These are phyloP conservation scores for Pichia sp. DNA, from an alignment of 1,139 yeast species.

Conservation along the genomic window DNA sequence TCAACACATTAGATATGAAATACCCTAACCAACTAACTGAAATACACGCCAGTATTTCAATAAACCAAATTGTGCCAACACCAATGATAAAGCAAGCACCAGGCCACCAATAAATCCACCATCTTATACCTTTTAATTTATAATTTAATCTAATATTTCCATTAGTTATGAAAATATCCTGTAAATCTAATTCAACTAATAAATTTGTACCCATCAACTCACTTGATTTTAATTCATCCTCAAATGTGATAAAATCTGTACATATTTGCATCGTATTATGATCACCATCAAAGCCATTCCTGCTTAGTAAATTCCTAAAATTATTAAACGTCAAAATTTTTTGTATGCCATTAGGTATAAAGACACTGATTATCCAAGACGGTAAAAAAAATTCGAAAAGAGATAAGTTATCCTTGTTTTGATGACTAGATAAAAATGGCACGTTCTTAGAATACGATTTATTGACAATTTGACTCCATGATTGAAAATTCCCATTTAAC, in stretches of 20 bases:
- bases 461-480: constrained; percentile 11
- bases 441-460: constrained; percentile 11
- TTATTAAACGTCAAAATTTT: constrained; percentile 5
- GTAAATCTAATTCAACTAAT: constrained; percentile 13
- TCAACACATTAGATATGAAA: not conserved
- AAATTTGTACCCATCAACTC: constrained; percentile 10
- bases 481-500: constrained; percentile 3
- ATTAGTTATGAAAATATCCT: constrained; percentile 12
- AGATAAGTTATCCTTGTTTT: not conserved
- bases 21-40: constrained; percentile 11
- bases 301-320: constrained; percentile 5
- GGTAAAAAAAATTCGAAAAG: constrained; percentile 14
- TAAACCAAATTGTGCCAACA: constrained; percentile 10
- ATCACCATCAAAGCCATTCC: constrained; percentile 3
- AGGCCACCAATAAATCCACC: constrained; percentile 21
- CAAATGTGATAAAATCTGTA: constrained; percentile 11
- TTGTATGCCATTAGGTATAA: constrained; percentile 14
- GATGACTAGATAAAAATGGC: constrained; percentile 4
- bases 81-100: constrained; percentile 17
- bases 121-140: constrained; percentile 13
- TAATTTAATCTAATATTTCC: constrained; percentile 13
- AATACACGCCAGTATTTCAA: constrained; percentile 9
- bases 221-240: constrained; percentile 1
- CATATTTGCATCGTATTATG: not conserved
- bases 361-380: constrained; percentile 10